Evolutionary conservation across 768 basidiomycete species (phyloP).

Genomic region (Mycena leptocephala): DNA sequence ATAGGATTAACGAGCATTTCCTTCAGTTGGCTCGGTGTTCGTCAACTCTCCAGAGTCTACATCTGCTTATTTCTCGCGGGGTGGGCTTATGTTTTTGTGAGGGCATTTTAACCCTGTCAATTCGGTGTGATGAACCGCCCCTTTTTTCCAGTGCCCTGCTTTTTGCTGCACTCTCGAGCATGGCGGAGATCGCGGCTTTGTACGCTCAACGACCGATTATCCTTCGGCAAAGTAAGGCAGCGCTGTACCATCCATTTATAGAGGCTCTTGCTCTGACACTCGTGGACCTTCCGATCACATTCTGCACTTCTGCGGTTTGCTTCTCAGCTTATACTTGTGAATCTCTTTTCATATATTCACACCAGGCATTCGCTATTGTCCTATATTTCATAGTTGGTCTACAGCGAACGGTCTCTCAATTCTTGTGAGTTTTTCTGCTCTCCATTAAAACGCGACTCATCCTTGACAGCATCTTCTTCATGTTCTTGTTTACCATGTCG

Average conservation of each 20-base stretch:
- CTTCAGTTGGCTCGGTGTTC: conserved; percentile 71
- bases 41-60: conserved; percentile 70
- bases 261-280: conserved; percentile 62
- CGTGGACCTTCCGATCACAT: conserved; percentile 61
- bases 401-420: conserved; percentile 60
- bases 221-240: conserved; percentile 58
- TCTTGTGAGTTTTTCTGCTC: conserved; percentile 61
- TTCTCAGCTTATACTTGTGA: not conserved
- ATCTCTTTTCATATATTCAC: not conserved
- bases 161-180: conserved; percentile 70
- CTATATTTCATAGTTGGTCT: conserved; percentile 70
- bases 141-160: conserved; percentile 62
- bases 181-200: conserved; percentile 75
- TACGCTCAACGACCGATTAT: conserved; percentile 65
- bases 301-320: conserved; percentile 41
- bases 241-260: conserved; percentile 67
- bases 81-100: conserved; percentile 85
- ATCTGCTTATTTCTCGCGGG: conserved; percentile 79
- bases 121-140: too few species aligned
- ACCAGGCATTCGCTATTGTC: conserved; percentile 50
- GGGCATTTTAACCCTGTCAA: conserved; percentile 33
- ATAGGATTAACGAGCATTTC: not conserved
- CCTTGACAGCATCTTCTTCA: conserved; percentile 58
- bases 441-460: not conserved
- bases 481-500: conserved; percentile 64